Percentiles rank a stretch among this genome's conserved stretches.
These are phyloP conservation scores for Apocynum venetum DNA, from an alignment of 257 asterid species.

Conservation along the genomic window DNA sequence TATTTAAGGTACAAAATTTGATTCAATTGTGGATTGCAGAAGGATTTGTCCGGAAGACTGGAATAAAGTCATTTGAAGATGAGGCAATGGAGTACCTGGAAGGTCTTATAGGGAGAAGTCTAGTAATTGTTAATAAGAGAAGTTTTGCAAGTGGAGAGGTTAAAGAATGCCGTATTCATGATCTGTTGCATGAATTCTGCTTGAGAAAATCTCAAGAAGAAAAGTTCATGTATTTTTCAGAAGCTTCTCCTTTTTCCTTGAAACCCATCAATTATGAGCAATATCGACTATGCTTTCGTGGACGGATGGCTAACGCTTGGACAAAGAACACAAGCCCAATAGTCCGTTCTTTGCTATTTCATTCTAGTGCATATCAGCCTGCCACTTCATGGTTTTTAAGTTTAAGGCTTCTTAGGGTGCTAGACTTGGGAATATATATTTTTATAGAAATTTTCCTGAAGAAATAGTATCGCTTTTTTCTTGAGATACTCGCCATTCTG, in stretches of 20 bases:
- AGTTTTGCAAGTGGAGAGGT: background rate
- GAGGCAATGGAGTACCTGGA: conserved; percentile 9
- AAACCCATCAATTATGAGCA: too few relatives aligned
- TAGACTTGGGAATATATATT: background rate
- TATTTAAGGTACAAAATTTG: background rate
- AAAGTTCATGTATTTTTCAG: background rate
- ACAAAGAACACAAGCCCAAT: background rate
- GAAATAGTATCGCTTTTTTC: background rate
- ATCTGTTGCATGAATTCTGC: background rate
- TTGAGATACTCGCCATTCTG: too few relatives aligned
- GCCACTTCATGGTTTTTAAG: background rate
- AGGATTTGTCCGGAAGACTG: conserved; percentile 8
- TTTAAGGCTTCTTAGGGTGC: background rate
- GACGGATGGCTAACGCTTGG: too few relatives aligned
- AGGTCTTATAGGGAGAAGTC: conserved; percentile 12
- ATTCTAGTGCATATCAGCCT: too few relatives aligned
- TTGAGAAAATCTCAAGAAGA: background rate
- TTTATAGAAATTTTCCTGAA: background rate
- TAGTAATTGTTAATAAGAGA: background rate
- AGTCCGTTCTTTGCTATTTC: background rate
- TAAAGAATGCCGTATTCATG: conserved; percentile 17
- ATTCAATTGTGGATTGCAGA: conserved; percentile 14
- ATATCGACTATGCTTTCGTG: background rate
- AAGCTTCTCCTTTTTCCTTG: background rate
- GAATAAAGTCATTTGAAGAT: background rate